Base-by-base conservation (phyloP, 2,329 filamentous ascomycete species). In the Pleoardoris graminearum region DNA sequence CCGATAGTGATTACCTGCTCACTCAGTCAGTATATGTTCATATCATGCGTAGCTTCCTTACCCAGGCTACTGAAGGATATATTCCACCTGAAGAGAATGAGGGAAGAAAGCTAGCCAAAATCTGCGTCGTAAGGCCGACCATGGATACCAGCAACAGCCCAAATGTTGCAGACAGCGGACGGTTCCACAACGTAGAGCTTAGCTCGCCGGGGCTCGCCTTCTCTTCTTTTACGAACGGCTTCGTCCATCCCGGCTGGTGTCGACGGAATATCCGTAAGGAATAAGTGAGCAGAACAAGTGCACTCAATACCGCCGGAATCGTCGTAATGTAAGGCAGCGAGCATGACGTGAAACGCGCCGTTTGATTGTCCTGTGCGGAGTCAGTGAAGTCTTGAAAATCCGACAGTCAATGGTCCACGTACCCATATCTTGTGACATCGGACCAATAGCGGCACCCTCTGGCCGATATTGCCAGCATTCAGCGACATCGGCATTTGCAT, bases 201-300 rank as follows among this genome's bases (percentile, higher is more conserved):
- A 75, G 43, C 60, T 69, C 48, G 65, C 70, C 43, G 69, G 57
- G 39, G 19, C 51, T 60, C 32, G 65, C 59, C 46, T 68, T 66
- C 10, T 56, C 49, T 55, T 73, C 70, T 38, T 55, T 52, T 10
- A 85, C 68, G 54, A 85, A 85, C 3, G 80, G 73, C 42, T 63
- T 72, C 17, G 75, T 76, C 82, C 83, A 85, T 69, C 60, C 67
- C 29, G 82, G 78, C 36, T 74, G 70, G 61, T 69, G 71, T 4
- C 56, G 49, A n/a, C 63, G 54, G 3, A 73, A 53, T 3, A 74
- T 45, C 23, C 65, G 56, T 3, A 76, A 32, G 4, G 66, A 58
- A 53, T 76, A 73, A 7, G 58, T 58, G n/a, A 76, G 43, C 2
- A 77, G 55, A n/a, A 78, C 57, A 16, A 75, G 30, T 22, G 61